Conservation (phyloP, 139 green algal species). For the Chlorella sp. region DNA sequence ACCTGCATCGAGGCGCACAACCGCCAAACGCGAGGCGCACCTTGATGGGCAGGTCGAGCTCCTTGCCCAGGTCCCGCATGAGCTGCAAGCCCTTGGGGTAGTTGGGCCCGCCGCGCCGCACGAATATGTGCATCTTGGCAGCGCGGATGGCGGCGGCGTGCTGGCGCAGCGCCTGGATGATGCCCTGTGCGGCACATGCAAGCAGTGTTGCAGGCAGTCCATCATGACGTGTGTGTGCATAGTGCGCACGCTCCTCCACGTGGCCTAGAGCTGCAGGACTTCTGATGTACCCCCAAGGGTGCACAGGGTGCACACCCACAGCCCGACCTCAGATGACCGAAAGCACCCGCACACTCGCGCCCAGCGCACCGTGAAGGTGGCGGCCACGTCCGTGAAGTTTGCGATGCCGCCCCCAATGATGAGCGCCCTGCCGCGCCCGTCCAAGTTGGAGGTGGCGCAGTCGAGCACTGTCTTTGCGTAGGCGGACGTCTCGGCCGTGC, state of each 20-base stretch:
- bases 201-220: no score
- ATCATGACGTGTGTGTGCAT: background rate
- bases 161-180: conserved; percentile 74
- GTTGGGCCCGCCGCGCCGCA: conserved; percentile 86
- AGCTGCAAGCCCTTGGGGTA: conserved; percentile 68
- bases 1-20: no score
- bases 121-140: conserved; percentile 76
- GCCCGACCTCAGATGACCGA: no score
- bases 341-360: no score
- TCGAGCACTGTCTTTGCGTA: conserved; percentile 34
- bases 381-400: conserved; percentile 95
- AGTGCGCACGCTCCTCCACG: background rate
- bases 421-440: conserved; percentile 67
- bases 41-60: conserved; percentile 69
- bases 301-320: no score
- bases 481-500: conserved; percentile 18
- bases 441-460: conserved; percentile 58
- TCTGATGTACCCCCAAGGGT: background rate
- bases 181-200: conserved; percentile 61
- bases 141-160: conserved; percentile 44
- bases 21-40: no score
- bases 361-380: conserved; percentile 66
- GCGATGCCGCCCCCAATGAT: conserved; percentile 90
- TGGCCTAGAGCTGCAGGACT: no score
- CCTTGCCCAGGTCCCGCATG: conserved; percentile 64